Evolutionary conservation across 352 stramenopile species (phyloP), one percentile per base, ranked within the genome.

Genomic region (Globisporangium cylindrosporum): DNA sequence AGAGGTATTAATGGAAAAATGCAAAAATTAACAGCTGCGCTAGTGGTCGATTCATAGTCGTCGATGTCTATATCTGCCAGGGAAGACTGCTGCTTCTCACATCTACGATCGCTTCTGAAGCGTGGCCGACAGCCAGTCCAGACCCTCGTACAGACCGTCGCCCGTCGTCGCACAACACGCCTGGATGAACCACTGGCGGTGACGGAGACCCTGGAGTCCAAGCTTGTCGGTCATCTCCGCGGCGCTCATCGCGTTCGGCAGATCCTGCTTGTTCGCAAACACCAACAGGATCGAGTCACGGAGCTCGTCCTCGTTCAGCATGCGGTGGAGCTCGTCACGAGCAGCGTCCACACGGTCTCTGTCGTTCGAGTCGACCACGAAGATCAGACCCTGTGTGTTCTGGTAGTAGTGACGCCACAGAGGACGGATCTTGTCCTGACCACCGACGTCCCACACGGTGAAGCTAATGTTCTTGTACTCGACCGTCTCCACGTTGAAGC

Each of bases 391-490:
- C 87, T 99, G 96, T 76, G 97, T 99, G 86, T 99, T 99, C 84
- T 99, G 94, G 86, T 99, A 99, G 87, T 99, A 99, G 86, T 99
- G 97, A 76, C 97, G 90, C 98, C 98, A 99, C 22, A 99, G 86
- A 66, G 96, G 96, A 73, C 97, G 93, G 75, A 99, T 99, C 89
- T 98, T 98, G 83, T 98, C 94, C 85, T 99, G 98, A 85, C 98
- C 98, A 86, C 98, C 97, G 58, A 99, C 96, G 85, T 99, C 98
- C 97, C 97, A 99, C 65, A 99, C 95, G 70, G 96, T 99, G 89
- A 99, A 99, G 77, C 90, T 98, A 88, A 99, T 99, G 88, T 99
- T 99, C 88, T 99, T 99, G 92, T 99, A 99, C 84, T 99, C 96
- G 61, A 99, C 97, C 68, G 96, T 99, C 86, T 99, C 98, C 54